phyloP scores from a whole-genome alignment of 1,284 basidiomycete genomes.

The Ceratobasidium sp. region DNA sequence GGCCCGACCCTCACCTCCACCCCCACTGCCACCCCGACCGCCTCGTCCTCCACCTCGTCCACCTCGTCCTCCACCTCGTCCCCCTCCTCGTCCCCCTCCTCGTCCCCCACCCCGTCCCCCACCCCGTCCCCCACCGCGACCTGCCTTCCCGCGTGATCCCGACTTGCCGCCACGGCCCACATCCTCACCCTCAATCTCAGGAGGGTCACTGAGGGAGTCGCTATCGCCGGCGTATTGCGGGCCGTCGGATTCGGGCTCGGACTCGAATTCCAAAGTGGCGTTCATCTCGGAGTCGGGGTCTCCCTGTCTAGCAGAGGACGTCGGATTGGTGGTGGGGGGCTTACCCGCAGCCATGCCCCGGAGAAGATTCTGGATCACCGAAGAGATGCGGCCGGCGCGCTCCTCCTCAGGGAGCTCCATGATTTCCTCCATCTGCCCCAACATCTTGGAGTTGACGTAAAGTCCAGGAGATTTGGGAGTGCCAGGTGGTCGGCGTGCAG shows the following conservation, averaged over 20 bases:
- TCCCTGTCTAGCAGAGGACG: neutral
- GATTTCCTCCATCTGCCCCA: neutral
- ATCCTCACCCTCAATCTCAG: neutral
- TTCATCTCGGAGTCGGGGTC: neutral
- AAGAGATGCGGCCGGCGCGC: neutral
- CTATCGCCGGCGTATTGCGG: neutral
- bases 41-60: neutral
- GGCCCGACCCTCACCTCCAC: no score
- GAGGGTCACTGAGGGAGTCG: neutral
- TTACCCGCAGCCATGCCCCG: neutral
- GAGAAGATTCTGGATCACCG: neutral
- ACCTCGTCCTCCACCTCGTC: neutral
- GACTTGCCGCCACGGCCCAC: neutral
- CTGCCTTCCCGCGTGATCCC: neutral
- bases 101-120: no score
- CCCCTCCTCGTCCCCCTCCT: no score
- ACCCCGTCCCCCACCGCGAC: no score
- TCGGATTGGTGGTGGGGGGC: neutral
- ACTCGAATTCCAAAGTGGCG: neutral
- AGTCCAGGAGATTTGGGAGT: neutral
- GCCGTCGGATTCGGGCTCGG: neutral
- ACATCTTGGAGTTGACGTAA: neutral
- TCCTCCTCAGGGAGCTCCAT: neutral
- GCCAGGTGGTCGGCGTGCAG: neutral
- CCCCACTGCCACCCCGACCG: neutral